Evolutionary conservation across 108 stramenopile genomes (phyloP), one percentile per base, ranked within the genome.

Genomic region (Cyclostephanos invisitatus): DNA sequence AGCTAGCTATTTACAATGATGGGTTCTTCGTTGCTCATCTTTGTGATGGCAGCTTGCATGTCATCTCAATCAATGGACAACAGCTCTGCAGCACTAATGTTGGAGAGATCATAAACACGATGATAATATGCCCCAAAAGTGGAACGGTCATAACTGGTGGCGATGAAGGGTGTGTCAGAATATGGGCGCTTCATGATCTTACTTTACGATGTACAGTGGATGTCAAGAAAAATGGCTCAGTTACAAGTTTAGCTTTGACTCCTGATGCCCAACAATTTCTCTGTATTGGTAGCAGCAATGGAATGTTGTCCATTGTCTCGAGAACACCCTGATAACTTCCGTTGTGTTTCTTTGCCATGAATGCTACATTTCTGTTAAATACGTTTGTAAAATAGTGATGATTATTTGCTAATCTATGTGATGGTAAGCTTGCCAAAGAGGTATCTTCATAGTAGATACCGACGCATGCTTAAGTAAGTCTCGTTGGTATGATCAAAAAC

Each of bases 121-220:
- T 94, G 87, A 70, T 75, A 25, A 85, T 91, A 29, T 86, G 84
- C 25, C 63, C 62, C 8, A 74, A 74, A 51, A 89, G 85, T 51
- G 85, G 86, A 73, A 78, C 89, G 40, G 67, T 94, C 7, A 87
- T 94, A 11, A 94, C 90, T 36, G 92, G 92, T 24, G 92, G 92
- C 18, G 87, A 87, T 12, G 72, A 53, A 24, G 83, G 89, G 24
- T 81, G 86, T 22, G 85, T 89, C 38, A 81, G 72, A 64, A 83
- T 94, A 27, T 72, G 92, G 62, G 72, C 67, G 24, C 66, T 89
- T 24, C 57, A 69, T 20, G 83, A 88, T 51, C 75, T 94, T 9
- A 68, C 54, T 32, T 60, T 89, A 21, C 61, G 72, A n/a, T 87
- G 87, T 35, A 77, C 83, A 18, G 59, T 94, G 59, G 87, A 94